Evolutionary conservation across 257 asterid species (phyloP).

Genomic region (Fraxinus americana): DNA sequence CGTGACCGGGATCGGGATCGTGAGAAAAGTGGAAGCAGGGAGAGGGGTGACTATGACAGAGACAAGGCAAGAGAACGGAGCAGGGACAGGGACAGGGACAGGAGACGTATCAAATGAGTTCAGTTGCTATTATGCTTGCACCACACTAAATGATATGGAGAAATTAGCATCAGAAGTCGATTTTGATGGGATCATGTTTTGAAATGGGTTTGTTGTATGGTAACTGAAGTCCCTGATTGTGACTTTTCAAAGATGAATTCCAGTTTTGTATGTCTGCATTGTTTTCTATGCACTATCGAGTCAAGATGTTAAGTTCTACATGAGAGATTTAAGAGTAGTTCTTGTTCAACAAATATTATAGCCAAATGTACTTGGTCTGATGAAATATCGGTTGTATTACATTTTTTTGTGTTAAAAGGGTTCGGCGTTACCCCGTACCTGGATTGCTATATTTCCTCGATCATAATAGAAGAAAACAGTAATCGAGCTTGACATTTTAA

Average conservation of each 20-base stretch:
- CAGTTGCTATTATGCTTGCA: neutral
- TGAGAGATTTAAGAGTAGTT: neutral
- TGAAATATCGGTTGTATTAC: neutral
- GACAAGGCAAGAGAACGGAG: conserved; percentile 33
- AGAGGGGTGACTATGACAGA: conserved; percentile 77
- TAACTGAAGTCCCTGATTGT: neutral
- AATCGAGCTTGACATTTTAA: too few relatives aligned
- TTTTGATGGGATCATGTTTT: neutral
- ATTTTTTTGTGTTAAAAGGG: too few relatives aligned
- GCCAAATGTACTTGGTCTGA: neutral
- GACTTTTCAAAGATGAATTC: neutral
- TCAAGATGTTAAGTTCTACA: neutral
- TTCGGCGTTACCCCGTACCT: too few relatives aligned
- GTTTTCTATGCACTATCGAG: conserved; percentile 1
- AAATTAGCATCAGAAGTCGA: neutral
- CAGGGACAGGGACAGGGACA: conserved; percentile 36
- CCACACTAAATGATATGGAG: neutral
- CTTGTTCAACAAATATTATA: neutral
- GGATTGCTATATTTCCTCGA: too few relatives aligned
- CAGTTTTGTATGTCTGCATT: neutral
- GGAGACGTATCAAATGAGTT: conserved; percentile 63
- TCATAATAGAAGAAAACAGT: too few relatives aligned
- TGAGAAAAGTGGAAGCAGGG: conserved; percentile 72
- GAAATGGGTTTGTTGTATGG: neutral
- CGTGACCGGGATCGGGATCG: conserved; percentile 49